Evolutionary conservation across 2,329 filamentous ascomycete genomes (phyloP), one percentile per base, ranked within the genome.

Genomic region (Fusarium secorum): DNA sequence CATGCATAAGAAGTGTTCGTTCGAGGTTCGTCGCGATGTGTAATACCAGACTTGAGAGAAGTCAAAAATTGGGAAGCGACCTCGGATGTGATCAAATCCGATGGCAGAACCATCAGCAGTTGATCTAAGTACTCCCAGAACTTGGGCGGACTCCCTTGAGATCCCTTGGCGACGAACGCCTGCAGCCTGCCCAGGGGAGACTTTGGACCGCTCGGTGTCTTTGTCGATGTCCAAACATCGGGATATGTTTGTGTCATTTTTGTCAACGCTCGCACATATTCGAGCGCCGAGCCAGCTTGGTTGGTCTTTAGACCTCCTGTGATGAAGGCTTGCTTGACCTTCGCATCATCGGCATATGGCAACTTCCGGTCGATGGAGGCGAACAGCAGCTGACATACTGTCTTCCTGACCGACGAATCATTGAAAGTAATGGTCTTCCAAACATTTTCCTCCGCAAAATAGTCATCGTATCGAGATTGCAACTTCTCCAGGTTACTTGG

Each of bases 101-200:
- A 72, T 52, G 91, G 84, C 3, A 95, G 77, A 2, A 90, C 79
- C 26, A 87, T 83, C 10, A 97, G 78, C 0, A 98, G 81, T 33
- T 85, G 83, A 41, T 86, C 84, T 35, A 97, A 78, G 20, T 87
- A 88, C 30, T 85, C 80, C 96, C 96, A 99, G 77, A 91, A 97
- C 14, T 85, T 87, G 7, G 85, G 81, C 0, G 89, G 84, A 6
- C 92, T 91, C n/a, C 90, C 88, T 76, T 98, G 93, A 0, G 95
- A 97, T 5, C 96, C 95, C 74, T 90, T 93, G 68, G 92, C 90
- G 11, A 98, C 83, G 73, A 97, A 96, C 13, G 89, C 84, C 53
- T 88, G 87, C 7, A 99, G 80, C 26, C 91, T 82, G 7, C 83
- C 82, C 4, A 87, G 72, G 0, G 88, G 84, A 3, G 86, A 81